phyloP scores from a whole-genome alignment of 202 grass and related monocot species.

The Schoenoplectus tabernaemontani region DNA sequence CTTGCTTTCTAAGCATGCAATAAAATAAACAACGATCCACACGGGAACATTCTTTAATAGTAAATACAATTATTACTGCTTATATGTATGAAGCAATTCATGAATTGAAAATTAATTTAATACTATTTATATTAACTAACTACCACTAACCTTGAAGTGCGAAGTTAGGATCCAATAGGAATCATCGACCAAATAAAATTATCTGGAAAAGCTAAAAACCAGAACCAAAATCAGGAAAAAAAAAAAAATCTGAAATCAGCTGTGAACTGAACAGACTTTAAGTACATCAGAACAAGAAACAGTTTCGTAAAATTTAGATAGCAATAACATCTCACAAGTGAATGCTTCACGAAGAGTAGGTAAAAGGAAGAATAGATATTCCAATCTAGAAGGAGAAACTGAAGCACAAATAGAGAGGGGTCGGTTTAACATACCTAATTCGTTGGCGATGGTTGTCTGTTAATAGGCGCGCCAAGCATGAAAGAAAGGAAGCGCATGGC shows the following conservation, averaged over 20 bases:
- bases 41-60: background rate
- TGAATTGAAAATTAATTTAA: background rate
- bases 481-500: background rate
- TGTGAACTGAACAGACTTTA: background rate
- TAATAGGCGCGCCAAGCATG: background rate
- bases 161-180: conserved; percentile 3
- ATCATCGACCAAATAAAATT: background rate
- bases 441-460: background rate
- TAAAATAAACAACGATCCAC: background rate
- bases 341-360: background rate
- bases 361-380: background rate
- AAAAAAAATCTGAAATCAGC: background rate
- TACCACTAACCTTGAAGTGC: background rate
- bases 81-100: background rate
- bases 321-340: background rate
- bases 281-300: background rate
- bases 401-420: conserved; percentile 1
- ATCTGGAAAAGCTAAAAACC: background rate
- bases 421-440: conserved; percentile 16
- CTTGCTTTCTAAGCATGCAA: background rate
- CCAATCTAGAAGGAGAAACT: background rate
- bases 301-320: background rate
- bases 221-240: background rate
- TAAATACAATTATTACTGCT: background rate
- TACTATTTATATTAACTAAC: background rate